phyloP scores from a whole-genome alignment of 1,284 basidiomycete genomes.

The Dichomitus squalens region DNA sequence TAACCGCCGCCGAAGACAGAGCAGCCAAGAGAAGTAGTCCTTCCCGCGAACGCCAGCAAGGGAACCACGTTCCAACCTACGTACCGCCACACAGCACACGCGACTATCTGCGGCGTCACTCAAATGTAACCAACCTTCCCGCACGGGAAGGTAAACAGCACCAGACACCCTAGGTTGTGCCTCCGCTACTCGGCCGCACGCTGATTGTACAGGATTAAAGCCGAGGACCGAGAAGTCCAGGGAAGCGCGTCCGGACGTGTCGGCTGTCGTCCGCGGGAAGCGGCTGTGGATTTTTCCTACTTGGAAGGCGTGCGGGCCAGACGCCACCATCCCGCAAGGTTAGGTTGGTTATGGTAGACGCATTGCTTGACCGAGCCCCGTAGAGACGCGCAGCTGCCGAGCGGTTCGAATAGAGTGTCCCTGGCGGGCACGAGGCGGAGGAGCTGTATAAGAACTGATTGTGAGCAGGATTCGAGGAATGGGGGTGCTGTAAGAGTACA shows the following conservation, averaged over 20 bases:
- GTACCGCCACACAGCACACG: constrained; percentile 2
- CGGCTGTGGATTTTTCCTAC: not conserved
- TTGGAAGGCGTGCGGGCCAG: not conserved
- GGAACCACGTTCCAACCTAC: not conserved
- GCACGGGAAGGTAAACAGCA: not conserved
- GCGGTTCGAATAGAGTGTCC: not conserved
- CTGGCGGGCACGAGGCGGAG: not conserved
- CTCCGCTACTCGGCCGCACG: not conserved
- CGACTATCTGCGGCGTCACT: not conserved
- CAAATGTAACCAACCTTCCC: not conserved
- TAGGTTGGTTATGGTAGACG: not conserved
- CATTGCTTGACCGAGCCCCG: not conserved
- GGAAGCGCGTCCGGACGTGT: constrained; percentile 1
- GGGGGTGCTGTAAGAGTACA: not conserved
- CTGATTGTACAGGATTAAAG: not conserved
- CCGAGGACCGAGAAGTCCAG: constrained; percentile 2
- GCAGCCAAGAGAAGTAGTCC: not conserved
- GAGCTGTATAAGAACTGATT: not conserved
- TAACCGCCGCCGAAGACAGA: not conserved
- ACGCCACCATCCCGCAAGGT: not conserved
- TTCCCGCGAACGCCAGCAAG: not conserved
- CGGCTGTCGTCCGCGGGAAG: constrained; percentile 1
- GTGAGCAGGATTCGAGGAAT: not conserved
- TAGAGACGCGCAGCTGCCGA: not conserved
- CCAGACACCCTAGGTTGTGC: too few relatives aligned